Percentiles rank a stretch among this genome's conserved stretches.
Conservation (phyloP, 768 basidiomycete species). For the Boletellus ananas region DNA sequence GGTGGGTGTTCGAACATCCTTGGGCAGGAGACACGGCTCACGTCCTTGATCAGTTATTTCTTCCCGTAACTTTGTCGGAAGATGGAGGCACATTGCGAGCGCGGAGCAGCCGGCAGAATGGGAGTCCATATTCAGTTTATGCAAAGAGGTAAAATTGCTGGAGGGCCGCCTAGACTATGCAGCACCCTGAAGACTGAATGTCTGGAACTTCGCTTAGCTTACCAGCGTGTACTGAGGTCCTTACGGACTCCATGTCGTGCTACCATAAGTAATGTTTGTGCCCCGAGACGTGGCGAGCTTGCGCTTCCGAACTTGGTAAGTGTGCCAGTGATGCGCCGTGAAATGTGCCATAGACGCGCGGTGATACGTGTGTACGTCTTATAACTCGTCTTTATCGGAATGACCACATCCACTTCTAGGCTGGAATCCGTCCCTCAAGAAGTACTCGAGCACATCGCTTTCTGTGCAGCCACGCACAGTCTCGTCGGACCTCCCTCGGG, state of each 20-base stretch:
- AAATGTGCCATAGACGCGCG: not conserved
- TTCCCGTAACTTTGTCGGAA: constrained; percentile 50
- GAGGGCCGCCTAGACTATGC: constrained; percentile 4
- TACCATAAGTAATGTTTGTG: not conserved
- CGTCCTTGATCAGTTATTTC: constrained; percentile 38
- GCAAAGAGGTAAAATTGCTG: constrained; percentile 33
- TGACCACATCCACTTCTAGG: constrained; percentile 13
- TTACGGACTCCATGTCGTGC: not conserved
- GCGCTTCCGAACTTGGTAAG: constrained; percentile 7
- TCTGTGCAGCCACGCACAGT: constrained; percentile 49
- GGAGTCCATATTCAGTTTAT: constrained; percentile 53
- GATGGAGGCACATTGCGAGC: constrained; percentile 36
- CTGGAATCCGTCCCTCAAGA: constrained; percentile 65
- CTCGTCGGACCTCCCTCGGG: constrained; percentile 60
- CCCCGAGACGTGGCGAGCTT: not conserved
- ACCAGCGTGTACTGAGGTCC: not conserved
- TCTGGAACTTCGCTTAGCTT: not conserved
- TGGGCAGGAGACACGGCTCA: constrained; percentile 6
- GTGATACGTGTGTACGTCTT: not conserved
- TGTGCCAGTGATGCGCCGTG: not conserved
- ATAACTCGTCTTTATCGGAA: constrained; percentile 1
- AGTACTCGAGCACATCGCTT: constrained; percentile 76
- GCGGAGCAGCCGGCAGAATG: constrained; percentile 38
- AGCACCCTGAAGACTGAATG: not conserved
- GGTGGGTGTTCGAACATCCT: constrained; percentile 26